Evolutionary conservation across 495 filamentous ascomycete species (phyloP), one percentile per base, ranked within the genome.

Genomic region (Pseudomonodictys pantanalensis): DNA sequence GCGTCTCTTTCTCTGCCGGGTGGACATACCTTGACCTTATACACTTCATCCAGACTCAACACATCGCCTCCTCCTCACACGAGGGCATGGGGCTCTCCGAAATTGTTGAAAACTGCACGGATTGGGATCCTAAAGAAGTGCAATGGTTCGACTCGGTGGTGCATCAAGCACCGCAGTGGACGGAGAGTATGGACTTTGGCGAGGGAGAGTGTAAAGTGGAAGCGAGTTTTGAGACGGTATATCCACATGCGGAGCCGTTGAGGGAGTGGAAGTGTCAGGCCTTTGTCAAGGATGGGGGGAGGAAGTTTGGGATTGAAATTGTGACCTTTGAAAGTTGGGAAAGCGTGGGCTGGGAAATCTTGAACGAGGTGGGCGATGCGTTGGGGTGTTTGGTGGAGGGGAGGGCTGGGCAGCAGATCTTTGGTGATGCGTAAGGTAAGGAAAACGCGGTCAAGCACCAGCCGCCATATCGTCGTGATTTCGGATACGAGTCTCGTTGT

Each of bases 31-130:
- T 51, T 9, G 63, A 66, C 17, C 52, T 69, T 0, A 54, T 69
- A 3, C 48, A 45, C 4, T 33, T 20, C 23, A 56, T 69, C 17
- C 66, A 69, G 29, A 32, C 41, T 7, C 66, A 69, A 30, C 54
- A 64, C 42, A 39, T 57, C 23, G 44, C 17, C 10, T 52, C 41
- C 18, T 23, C 62, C 15, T 25, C 52, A 18, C 44, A 59, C 33
- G 66, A 69, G 39, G 28, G 32, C 23, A 59, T 85, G 0, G 83
- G 83, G 6, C 81, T 81, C 73, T 67, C 77, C 2, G 80, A 85
- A 39, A 87, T 86, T 45, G 76, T 85, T 56, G 68, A 77, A 24
- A 67, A 79, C 30, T 86, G 83, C 65, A 85, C 80, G 7, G 73
- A 80, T 47, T 85, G 83, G 84, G 79, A 82, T 32, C 28, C 44